Evolutionary conservation across 192 early-diverging fungal genomes (phyloP).

Genomic region (Chytriomyces hyalinus): DNA sequence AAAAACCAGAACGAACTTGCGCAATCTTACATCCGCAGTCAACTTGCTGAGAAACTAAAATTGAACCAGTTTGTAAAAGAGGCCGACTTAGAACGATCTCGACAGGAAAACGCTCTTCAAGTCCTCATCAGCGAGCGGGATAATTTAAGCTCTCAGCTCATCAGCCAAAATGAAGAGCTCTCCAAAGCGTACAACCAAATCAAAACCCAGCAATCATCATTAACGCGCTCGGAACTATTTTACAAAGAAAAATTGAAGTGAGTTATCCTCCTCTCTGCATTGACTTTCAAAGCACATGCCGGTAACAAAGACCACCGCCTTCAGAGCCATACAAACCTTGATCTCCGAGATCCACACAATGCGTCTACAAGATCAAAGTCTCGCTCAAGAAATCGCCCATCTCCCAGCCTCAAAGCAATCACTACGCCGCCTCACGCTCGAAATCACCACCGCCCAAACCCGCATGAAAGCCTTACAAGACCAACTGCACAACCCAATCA

Average conservation of each 20-base stretch:
- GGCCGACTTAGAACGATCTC: conserved; percentile 59
- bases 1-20: conserved; percentile 66
- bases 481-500: conserved; percentile 64
- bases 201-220: conserved; percentile 55
- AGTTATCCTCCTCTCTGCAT: neutral
- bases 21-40: conserved; percentile 60
- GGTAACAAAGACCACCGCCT: too few species aligned
- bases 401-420: conserved; percentile 45
- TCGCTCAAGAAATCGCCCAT: conserved; percentile 41
- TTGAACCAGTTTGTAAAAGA: conserved; percentile 70
- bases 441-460: conserved; percentile 50
- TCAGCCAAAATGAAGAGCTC: conserved; percentile 63
- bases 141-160: conserved; percentile 60
- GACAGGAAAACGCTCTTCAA: conserved; percentile 65
- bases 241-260: conserved; percentile 49
- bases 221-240: conserved; percentile 54
- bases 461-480: conserved; percentile 67
- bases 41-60: conserved; percentile 59
- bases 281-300: neutral
- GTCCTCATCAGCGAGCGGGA: conserved; percentile 65
- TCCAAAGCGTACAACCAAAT: conserved; percentile 62
- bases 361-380: conserved; percentile 18
- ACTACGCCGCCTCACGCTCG: conserved; percentile 47
- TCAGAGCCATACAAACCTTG: conserved; percentile 34
- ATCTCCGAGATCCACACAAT: conserved; percentile 40